Conservation (phyloP, 148 eudicot species). For the Gaultheria prostrata region DNA sequence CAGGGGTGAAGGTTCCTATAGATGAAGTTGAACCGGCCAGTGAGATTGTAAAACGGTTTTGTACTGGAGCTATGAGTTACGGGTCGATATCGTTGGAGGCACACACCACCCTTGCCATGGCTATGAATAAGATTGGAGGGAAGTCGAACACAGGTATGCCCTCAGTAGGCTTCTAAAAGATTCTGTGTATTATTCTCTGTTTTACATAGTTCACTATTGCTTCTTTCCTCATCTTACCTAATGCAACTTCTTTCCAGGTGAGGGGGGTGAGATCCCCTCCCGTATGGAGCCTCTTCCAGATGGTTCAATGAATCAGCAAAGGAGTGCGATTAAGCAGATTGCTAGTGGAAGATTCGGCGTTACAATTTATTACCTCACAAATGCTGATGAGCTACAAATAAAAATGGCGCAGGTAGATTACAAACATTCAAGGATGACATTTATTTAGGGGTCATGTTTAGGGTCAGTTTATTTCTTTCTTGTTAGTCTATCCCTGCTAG, state of each 20-base stretch:
- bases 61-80: slow-evolving; percentile 99
- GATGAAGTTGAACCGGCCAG: slow-evolving; percentile 97
- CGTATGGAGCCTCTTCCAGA: slow-evolving; percentile 87
- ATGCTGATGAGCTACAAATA: slow-evolving; percentile 98
- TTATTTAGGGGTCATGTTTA: not conserved
- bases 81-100: slow-evolving; percentile 98
- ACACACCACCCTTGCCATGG: slow-evolving; percentile 84
- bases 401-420: slow-evolving; percentile 96
- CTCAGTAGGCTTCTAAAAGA: not conserved
- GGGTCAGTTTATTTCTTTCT: not conserved
- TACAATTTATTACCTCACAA: slow-evolving; percentile 91
- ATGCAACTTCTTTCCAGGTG: slow-evolving; percentile 49
- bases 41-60: slow-evolving; percentile 94
- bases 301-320: slow-evolving; percentile 87
- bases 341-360: slow-evolving; percentile 99
- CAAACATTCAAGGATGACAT: not conserved
- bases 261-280: slow-evolving; percentile 99
- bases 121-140: slow-evolving; percentile 96
- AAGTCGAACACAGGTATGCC: slow-evolving; percentile 90
- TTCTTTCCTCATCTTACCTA: not conserved
- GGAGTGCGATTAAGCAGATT: slow-evolving; percentile 97
- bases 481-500: slow-evolving; percentile 26
- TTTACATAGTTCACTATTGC: not conserved
- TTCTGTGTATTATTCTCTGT: not conserved
- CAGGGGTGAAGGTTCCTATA: slow-evolving; percentile 52